These are phyloP conservation scores for Pestalotiopsis sp. DNA, from an alignment of 2,329 filamentous ascomycete genomes.

Conservation along the genomic window DNA sequence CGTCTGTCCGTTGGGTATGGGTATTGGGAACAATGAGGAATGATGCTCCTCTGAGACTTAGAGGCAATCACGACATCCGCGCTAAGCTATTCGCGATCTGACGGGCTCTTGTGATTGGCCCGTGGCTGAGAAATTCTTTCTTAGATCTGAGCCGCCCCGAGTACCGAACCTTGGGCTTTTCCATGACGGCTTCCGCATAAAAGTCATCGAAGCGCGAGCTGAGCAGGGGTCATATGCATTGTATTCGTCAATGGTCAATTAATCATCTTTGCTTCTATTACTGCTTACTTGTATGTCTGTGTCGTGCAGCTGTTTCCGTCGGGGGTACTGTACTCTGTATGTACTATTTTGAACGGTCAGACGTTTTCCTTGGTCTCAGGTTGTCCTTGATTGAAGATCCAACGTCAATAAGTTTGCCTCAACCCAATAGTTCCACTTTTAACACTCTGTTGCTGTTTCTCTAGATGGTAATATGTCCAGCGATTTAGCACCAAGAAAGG, in stretches of 20 bases:
- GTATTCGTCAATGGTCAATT: background rate
- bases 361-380: background rate
- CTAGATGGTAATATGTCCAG: background rate
- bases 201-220: background rate
- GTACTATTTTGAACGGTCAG: background rate
- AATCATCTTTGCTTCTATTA: background rate
- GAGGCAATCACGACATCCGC: conserved; percentile 40
- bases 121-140: background rate
- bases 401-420: background rate
- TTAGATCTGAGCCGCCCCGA: conserved; percentile 9
- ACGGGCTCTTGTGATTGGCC: conserved; percentile 31
- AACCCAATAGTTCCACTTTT: background rate
- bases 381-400: background rate
- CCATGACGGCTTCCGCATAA: conserved; percentile 10
- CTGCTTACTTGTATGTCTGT: background rate
- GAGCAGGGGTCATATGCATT: conserved; percentile 6
- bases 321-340: background rate
- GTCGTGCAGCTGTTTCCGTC: background rate
- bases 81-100: conserved; percentile 31
- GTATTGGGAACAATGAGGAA: conserved; percentile 21
- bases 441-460: background rate
- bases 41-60: conserved; percentile 25
- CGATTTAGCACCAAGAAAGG: background rate
- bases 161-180: conserved; percentile 11
- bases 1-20: conserved; percentile 13